Evolutionary conservation across 1,284 basidiomycete genomes (phyloP), one percentile per base, ranked within the genome.

Genomic region (Erythrobasidium hasegawianum): DNA sequence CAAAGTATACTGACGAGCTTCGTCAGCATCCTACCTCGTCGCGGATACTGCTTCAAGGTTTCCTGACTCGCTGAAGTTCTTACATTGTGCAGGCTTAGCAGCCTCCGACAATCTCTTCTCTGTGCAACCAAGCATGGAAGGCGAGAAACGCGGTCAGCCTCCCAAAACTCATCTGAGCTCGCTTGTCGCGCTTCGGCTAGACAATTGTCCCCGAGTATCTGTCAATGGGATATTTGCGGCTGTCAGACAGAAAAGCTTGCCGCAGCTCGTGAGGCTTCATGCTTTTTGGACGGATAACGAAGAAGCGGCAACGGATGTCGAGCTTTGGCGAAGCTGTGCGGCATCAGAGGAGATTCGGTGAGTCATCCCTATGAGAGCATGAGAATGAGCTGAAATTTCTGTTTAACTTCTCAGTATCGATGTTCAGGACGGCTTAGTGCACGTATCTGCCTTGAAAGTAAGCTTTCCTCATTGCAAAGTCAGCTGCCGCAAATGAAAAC

Each of bases 241-340:
- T 27, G 29, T 65, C 24, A 55, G 62, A n/a, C 62, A 58, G 45
- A 56, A 56, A 3, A 55, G 55, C 29, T n/a, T 65, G 13, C 41
- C 18, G 20, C 53, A 47, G 26, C 29, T 57, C 13, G 41, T 65
- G 9, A 24, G 62, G 4, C 22, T 65, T 18, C 62, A 65, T 33
- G 62, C 47, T 13, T 65, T 55, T 27, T 65, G 62, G 62, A 33
- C 57, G 8, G 62, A 65, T n/a, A 57, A 58, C 55, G 62, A 65
- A 18, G 62, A 57, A 11, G 38, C 39, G 13, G 24, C 47, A 38
- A 55, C 55, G 22, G 62, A 65, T 41, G 56, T 65, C 1, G 62
- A 65, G 40, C 38, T 65, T 16, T 65, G 62, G 62, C 57, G 57
- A 24, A 22, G 16, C n/a, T 65, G 52, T 43, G 62, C 62, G 2